Evolutionary conservation across 768 basidiomycete genomes (phyloP).

Genomic region (Crassisporium funariophilum): DNA sequence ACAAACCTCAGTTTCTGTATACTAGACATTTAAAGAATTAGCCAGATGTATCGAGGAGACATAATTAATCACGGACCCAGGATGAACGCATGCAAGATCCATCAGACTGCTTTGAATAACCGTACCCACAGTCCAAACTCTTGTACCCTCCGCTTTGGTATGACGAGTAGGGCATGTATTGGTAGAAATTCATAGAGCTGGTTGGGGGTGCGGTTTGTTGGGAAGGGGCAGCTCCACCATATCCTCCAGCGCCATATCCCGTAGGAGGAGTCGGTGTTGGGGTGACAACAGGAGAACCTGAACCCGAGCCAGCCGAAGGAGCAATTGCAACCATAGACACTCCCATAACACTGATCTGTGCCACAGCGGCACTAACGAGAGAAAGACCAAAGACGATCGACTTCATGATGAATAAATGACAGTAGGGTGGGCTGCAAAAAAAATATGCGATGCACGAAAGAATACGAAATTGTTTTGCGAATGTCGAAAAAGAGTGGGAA

Average conservation of each 20-base stretch:
- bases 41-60: background rate
- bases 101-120: slow-evolving; percentile 56
- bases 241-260: slow-evolving; percentile 15
- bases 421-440: slow-evolving; percentile 33
- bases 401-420: slow-evolving; percentile 65
- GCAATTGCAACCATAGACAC: slow-evolving; percentile 40
- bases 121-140: slow-evolving; percentile 71
- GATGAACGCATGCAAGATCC: slow-evolving; percentile 55
- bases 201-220: slow-evolving; percentile 37
- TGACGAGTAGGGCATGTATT: slow-evolving; percentile 58
- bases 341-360: slow-evolving; percentile 54
- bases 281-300: slow-evolving; percentile 16
- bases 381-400: slow-evolving; percentile 61
- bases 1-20: slow-evolving; percentile 49
- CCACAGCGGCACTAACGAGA: slow-evolving; percentile 57
- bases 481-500: slow-evolving; percentile 36
- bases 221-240: slow-evolving; percentile 33
- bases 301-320: slow-evolving; percentile 11
- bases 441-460: slow-evolving; percentile 41
- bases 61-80: slow-evolving; percentile 50
- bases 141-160: slow-evolving; percentile 67
- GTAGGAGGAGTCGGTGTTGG: slow-evolving; percentile 23
- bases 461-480: slow-evolving; percentile 33
- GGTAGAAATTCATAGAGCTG: slow-evolving; percentile 41
- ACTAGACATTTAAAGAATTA: slow-evolving; percentile 28